Base-by-base conservation (phyloP, 805 yeast genomes). In the Metschnikowia lunata region DNA sequence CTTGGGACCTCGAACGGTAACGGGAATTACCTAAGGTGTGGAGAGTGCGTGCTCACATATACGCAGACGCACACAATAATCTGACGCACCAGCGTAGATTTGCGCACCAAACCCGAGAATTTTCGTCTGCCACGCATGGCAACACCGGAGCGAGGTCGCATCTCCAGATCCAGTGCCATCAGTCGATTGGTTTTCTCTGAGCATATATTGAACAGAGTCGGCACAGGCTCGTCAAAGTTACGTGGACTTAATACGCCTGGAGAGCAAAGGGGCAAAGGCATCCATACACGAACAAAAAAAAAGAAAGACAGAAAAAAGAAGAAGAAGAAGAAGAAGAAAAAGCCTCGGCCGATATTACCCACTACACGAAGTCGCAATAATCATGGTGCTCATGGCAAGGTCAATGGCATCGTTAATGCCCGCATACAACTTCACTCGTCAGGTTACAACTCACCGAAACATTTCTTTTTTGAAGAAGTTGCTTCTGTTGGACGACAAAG, bases 401-500 rank as follows among this genome's bases (percentile, higher is more conserved):
- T 35, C 46, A 26, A 43, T 39, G 40, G 46, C 45, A 7, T 27
- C 30, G 18, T 27, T 46, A 38, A 40, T 37, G 14, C 47, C 42
- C 3, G 13, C 36, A 5, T 30, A 30, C 29, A 39, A 31, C 23
- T 35, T 36, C 31, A 32, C 43, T 30, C 37, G 30, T 35, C 15
- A 43, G 36, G 36, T 39, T 26, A 35, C 33, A 6, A 31, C 34
- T 4, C 47, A 43, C 34, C 35, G 55, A 15, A 45, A 63, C 43
- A 55, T 67, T 30, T 68, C 73, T 26, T 67, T 69, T 41, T 60
- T 69, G 54, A 66, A 65, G 61, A 66, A 62, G 39, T 49, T 70
- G 35, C 63, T 70, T 47, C 64, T 61, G 27, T 60, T 70, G 51
- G 71, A 69, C 42, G 57, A 56, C 37, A 58, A 60, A 26, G 61